Evolutionary conservation across 306 rosid species (phyloP).

Genomic region (Luffa aegyptiaca): DNA sequence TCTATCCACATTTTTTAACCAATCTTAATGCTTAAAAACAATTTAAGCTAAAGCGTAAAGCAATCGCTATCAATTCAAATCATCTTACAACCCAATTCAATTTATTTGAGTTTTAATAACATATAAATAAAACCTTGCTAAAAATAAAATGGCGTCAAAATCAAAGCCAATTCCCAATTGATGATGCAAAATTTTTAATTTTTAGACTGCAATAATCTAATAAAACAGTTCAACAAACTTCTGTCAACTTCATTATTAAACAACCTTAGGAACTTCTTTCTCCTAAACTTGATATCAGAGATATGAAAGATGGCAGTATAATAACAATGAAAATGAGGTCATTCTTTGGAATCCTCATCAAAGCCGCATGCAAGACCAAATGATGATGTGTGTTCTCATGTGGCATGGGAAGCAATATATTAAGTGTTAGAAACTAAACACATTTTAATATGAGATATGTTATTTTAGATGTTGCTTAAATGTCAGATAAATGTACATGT

Average conservation of each 20-base stretch:
- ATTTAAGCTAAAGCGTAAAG: too few relatives aligned
- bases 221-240: neutral
- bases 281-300: neutral
- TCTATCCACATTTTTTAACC: too few relatives aligned
- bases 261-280: neutral
- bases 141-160: neutral
- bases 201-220: neutral
- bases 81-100: too few relatives aligned
- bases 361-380: neutral
- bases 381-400: neutral
- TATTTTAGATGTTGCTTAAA: neutral
- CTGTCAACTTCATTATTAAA: neutral
- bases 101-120: too few relatives aligned
- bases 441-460: neutral
- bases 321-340: neutral
- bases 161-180: neutral
- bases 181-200: neutral
- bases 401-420: neutral
- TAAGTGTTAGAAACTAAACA: neutral
- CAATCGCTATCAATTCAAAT: too few relatives aligned
- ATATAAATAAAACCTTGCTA: too few relatives aligned
- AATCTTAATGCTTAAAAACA: too few relatives aligned
- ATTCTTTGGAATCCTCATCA: neutral
- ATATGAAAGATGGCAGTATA: too few relatives aligned
- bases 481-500: neutral